Evolutionary conservation across 768 basidiomycete genomes (phyloP).

Genomic region (Chalciporus pseudorubinellus): DNA sequence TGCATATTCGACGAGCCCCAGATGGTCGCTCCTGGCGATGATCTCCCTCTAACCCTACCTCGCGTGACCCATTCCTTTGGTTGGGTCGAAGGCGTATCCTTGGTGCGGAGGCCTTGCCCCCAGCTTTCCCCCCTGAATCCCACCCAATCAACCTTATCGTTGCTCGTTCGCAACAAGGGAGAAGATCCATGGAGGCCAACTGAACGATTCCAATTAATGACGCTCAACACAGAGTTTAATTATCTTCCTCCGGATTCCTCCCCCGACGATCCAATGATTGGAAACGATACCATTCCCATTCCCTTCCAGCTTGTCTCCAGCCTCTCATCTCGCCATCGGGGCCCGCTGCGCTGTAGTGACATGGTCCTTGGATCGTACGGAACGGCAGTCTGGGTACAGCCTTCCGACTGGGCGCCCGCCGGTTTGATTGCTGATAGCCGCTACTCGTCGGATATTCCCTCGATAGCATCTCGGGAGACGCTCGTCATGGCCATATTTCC

Average conservation of each 20-base stretch:
- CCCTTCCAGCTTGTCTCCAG: slow-evolving; percentile 45
- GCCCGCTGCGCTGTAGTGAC: slow-evolving; percentile 52
- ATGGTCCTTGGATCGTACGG: slow-evolving; percentile 54
- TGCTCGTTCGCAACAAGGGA: slow-evolving; percentile 57
- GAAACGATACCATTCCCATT: slow-evolving; percentile 36
- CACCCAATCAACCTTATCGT: slow-evolving; percentile 33
- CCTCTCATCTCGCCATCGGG: slow-evolving; percentile 38
- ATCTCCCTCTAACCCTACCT: slow-evolving; percentile 27
- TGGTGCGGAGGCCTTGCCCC: slow-evolving; percentile 22
- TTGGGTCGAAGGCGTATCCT: slow-evolving; percentile 62
- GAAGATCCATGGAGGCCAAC: slow-evolving; percentile 60
- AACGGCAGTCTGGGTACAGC: slow-evolving; percentile 64
- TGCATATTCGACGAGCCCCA: slow-evolving; percentile 52
- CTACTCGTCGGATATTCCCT: slow-evolving; percentile 12
- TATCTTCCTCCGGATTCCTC: not conserved
- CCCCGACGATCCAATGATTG: slow-evolving; percentile 16
- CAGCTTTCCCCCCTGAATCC: not conserved
- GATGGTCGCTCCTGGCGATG: slow-evolving; percentile 26
- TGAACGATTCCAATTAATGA: slow-evolving; percentile 51
- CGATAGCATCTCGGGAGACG: slow-evolving; percentile 31
- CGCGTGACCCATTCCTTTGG: slow-evolving; percentile 53
- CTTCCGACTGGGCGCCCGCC: slow-evolving; percentile 42
- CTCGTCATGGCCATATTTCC: slow-evolving; percentile 53
- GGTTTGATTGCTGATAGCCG: slow-evolving; percentile 35
- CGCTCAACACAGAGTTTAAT: slow-evolving; percentile 36